These are phyloP conservation scores for Phytopythium boreale DNA, from an alignment of 352 stramenopile genomes.

Conservation along the genomic window DNA sequence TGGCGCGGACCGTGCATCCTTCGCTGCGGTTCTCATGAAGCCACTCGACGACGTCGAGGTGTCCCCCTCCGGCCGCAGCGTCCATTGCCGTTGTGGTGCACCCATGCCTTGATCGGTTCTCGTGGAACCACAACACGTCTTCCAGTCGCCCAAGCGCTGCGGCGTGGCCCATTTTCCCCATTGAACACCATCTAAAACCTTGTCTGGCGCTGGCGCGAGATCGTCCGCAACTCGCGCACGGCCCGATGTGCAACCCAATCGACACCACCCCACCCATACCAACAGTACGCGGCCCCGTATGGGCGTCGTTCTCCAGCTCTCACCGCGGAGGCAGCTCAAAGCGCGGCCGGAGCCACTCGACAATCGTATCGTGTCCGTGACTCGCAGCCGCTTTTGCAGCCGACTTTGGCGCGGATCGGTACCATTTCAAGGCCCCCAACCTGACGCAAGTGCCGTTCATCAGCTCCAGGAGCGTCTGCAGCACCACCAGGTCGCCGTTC, in stretches of 20 bases:
- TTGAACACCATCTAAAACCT: not conserved
- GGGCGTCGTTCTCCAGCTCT: not conserved
- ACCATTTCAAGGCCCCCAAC: not conserved
- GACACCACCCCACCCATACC: no score
- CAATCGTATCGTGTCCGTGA: not conserved
- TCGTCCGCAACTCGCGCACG: not conserved
- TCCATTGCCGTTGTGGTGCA: not conserved
- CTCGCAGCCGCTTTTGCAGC: not conserved
- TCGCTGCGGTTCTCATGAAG: not conserved
- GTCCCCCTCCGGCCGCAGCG: not conserved
- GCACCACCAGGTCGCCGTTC: not conserved
- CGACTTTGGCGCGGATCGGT: not conserved
- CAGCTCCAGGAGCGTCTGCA: not conserved
- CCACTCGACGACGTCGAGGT: not conserved
- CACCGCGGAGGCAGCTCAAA: not conserved
- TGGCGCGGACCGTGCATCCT: not conserved
- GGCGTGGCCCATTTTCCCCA: not conserved
- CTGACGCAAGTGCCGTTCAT: not conserved
- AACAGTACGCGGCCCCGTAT: not conserved
- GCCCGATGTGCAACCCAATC: no score
- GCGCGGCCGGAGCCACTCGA: not conserved
- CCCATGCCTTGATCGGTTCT: not conserved
- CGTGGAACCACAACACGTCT: not conserved
- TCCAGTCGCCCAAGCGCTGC: not conserved
- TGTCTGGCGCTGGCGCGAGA: not conserved